phyloP scores from a whole-genome alignment of 2,329 filamentous ascomycete species.

The Ophiocordyceps camponoti-rufipedis region DNA sequence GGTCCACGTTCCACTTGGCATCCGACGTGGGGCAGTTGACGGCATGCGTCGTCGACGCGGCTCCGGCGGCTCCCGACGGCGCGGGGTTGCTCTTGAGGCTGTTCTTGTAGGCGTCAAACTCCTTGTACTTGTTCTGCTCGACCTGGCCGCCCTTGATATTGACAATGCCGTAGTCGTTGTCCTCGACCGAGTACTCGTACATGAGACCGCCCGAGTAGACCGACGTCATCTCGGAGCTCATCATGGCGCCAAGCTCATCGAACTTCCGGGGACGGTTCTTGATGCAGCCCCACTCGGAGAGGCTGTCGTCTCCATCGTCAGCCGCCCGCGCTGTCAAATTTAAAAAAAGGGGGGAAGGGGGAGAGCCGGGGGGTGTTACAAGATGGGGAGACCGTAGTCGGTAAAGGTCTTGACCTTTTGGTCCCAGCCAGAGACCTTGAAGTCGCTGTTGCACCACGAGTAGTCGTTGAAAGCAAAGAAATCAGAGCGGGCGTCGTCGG shows the following conservation, averaged over 20 bases:
- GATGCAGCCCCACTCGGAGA: conserved; percentile 88
- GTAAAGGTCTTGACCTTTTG: conserved; percentile 77
- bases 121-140: conserved; percentile 19
- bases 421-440: conserved; percentile 60
- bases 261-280: conserved; percentile 62
- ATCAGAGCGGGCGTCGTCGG: conserved; percentile 67
- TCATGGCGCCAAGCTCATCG: conserved; percentile 60
- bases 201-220: conserved; percentile 94
- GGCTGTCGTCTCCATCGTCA: conserved; percentile 17
- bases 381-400: conserved; percentile 75
- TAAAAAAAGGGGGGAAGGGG: neutral
- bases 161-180: conserved; percentile 66
- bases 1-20: neutral
- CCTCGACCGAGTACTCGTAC: conserved; percentile 81
- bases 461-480: conserved; percentile 87
- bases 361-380: conserved; percentile 26
- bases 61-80: conserved; percentile 32
- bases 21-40: neutral
- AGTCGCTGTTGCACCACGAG: conserved; percentile 65
- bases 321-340: neutral
- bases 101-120: conserved; percentile 39
- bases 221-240: conserved; percentile 62
- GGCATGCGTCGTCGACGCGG: conserved; percentile 25
- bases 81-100: conserved; percentile 29
- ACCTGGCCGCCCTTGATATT: conserved; percentile 37